Percentiles rank a stretch among this genome's conserved stretches.
Conservation (phyloP, 2,329 filamentous ascomycete genomes). For the Cladorrhinum sp. region DNA sequence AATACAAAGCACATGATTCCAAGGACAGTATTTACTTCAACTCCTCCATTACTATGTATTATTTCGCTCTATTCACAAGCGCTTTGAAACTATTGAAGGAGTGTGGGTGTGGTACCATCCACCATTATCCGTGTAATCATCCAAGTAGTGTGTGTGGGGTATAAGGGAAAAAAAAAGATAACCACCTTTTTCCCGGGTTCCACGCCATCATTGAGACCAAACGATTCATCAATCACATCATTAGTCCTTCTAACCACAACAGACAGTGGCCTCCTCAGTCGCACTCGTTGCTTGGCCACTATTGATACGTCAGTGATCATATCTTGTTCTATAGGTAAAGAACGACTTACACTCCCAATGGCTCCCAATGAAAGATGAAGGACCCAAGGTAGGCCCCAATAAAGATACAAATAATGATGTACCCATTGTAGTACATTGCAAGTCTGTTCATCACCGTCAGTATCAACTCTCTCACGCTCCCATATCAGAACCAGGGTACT, state of each 20-base stretch:
- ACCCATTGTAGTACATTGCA: constrained; percentile 66
- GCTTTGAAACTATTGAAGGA: too few species aligned
- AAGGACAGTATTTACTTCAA: too few species aligned
- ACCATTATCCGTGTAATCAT: neutral
- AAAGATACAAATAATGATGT: constrained; percentile 78
- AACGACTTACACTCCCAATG: constrained; percentile 32
- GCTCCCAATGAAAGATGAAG: constrained; percentile 73
- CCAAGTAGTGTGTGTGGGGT: neutral
- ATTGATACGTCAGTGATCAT: neutral
- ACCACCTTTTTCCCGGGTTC: neutral
- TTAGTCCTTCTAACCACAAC: constrained; percentile 23
- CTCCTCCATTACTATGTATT: too few species aligned
- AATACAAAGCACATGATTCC: too few species aligned
- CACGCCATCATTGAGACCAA: neutral
- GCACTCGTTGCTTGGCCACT: constrained; percentile 23
- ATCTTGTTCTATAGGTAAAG: too few species aligned
- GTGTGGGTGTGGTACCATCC: neutral
- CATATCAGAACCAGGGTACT: constrained; percentile 14
- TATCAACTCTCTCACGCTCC: neutral
- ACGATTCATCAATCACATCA: neutral
- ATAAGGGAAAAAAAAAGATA: neutral
- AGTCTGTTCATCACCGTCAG: constrained; percentile 28
- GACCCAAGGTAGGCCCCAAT: constrained; percentile 71
- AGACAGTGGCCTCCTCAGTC: constrained; percentile 28
- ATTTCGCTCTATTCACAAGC: too few species aligned